These are phyloP conservation scores for Chlamydomonas reinhardtii DNA, from an alignment of 163 green algal species.

Conservation along the genomic window DNA sequence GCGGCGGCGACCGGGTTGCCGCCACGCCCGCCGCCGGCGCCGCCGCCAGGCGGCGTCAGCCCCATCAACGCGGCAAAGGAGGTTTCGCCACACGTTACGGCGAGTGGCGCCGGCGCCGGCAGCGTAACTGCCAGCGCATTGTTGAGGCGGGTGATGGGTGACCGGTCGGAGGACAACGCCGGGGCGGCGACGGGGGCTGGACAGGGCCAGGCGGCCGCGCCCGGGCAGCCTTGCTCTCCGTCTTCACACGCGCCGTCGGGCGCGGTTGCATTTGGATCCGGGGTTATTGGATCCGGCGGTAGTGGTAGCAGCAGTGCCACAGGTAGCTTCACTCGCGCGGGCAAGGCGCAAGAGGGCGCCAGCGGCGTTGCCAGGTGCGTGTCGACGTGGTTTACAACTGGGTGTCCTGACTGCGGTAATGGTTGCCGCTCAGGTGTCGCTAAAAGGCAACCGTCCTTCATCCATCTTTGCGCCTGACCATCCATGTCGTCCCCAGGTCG, in stretches of 20 bases:
- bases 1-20: background rate
- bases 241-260: too few relatives aligned
- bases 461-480: too few relatives aligned
- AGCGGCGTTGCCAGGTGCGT: background rate
- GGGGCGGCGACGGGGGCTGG: background rate
- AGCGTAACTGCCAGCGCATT: background rate
- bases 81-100: background rate
- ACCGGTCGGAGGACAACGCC: background rate
- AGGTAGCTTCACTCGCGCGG: too few relatives aligned
- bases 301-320: too few relatives aligned
- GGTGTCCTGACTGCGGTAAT: too few relatives aligned
- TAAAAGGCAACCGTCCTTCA: too few relatives aligned
- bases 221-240: background rate
- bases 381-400: too few relatives aligned
- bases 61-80: conserved; percentile 32
- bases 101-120: background rate
- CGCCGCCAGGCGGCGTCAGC: conserved; percentile 25
- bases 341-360: background rate
- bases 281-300: too few relatives aligned
- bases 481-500: too few relatives aligned
- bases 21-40: conserved; percentile 6
- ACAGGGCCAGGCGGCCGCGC: background rate
- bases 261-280: too few relatives aligned
- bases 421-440: too few relatives aligned
- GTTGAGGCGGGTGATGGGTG: conserved; percentile 38